A percentile compares a stretch with the other conserved stretches of the same genome.
These are phyloP conservation scores for Naganishia albida DNA, from an alignment of 1,284 basidiomycete genomes.

Conservation along the genomic window DNA sequence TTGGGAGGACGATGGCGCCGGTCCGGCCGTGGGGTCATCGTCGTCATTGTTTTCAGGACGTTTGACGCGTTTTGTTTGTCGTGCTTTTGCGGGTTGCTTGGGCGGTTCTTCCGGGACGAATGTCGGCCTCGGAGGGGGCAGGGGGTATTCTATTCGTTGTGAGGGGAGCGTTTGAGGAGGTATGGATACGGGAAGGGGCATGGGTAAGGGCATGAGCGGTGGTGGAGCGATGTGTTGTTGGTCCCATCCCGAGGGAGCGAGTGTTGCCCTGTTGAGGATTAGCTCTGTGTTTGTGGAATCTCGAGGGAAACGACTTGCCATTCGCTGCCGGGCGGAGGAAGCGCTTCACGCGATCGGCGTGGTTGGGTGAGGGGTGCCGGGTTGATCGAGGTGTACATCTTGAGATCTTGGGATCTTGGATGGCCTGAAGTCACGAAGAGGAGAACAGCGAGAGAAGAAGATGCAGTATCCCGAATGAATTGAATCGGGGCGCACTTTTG, in stretches of 20 bases:
- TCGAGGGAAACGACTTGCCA: not conserved
- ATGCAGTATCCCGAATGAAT: too few relatives aligned
- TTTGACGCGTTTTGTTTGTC: not conserved
- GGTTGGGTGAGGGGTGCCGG: not conserved
- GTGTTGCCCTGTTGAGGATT: too few relatives aligned
- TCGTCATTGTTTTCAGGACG: not conserved
- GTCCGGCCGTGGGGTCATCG: too few relatives aligned
- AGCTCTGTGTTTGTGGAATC: too few relatives aligned
- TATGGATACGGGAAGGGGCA: not conserved
- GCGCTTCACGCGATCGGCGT: not conserved
- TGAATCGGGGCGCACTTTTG: too few relatives aligned
- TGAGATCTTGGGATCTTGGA: too few relatives aligned
- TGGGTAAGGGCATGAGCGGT: not conserved
- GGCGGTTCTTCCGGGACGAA: not conserved
- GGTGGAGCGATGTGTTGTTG: not conserved
- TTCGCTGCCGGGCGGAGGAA: not conserved
- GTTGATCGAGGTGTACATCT: not conserved
- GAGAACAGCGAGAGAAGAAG: too few relatives aligned
- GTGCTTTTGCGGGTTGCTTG: not conserved
- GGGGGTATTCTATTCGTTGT: not conserved
- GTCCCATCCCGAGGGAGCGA: too few relatives aligned
- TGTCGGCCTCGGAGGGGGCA: not conserved
- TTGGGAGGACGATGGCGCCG: not conserved
- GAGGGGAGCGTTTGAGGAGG: not conserved
- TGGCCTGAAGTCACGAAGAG: too few relatives aligned